Base-by-base conservation (phyloP, 208 protist genomes). In the Jaenimonas drosophilae region DNA sequence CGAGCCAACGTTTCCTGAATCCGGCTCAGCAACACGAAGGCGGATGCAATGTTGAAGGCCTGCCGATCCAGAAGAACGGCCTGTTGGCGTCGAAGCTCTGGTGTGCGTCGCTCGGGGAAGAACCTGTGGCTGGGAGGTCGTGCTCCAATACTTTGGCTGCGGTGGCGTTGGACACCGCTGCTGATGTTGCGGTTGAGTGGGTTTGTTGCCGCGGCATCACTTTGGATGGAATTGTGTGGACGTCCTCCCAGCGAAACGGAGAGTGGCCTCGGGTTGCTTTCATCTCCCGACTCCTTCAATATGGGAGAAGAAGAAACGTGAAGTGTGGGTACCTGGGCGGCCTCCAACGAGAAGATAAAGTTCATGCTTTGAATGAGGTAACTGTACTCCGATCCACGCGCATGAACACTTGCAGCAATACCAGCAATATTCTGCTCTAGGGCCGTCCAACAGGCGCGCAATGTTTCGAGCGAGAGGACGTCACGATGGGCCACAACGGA, bases 401-500 rank as follows among this genome's bases (percentile, higher is more conserved):
- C 55, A 38, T 75, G 56, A 14, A 91, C 29, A 23, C 50, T n/a
- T 0, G 58, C 63, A n/a, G 64, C 82, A 49, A 91, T 78, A 37
- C 63, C 58, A 26, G 49, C 52, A 7, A 61, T 54, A 37, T 77
- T 60, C 36, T 66, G 50, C 28, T 58, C 44, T 0, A 91, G 40
- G 2, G 55, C 43, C 5, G 54, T 57, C 77, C 76, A 91, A 51
- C 64, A 87, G 17, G 62, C 66, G 25, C 43, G 34, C 39, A 74
- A 40, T n/a, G 54, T 59, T 20, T 51, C 33, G 26, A 58, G 46
- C 0, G 69, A 55, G 7, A 91, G 60, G 14, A 32, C 42, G 3
- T 83, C 59, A 2, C 74, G 65, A 44, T 78, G 68, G 2, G 69
- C 53, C 12, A 88, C 23, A 39, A 91, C 63, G 6, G 55, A 52